These are phyloP conservation scores for Lophium mytilinum DNA, from an alignment of 495 filamentous ascomycete species.

Conservation along the genomic window DNA sequence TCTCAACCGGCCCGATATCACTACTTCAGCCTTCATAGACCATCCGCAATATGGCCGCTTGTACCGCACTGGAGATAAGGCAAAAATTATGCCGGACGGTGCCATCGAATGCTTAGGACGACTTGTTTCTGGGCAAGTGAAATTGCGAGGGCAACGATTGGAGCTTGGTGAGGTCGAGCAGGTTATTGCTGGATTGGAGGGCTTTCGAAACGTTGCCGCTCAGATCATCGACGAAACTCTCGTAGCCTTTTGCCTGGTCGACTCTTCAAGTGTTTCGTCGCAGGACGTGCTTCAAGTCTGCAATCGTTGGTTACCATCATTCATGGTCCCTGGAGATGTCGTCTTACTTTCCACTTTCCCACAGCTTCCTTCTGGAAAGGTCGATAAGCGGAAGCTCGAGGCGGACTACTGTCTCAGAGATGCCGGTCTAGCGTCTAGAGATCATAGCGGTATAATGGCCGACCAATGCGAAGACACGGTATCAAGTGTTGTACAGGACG, in stretches of 20 bases:
- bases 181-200: constrained; percentile 47
- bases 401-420: constrained; percentile 38
- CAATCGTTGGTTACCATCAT: constrained; percentile 60
- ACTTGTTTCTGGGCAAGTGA: constrained; percentile 69
- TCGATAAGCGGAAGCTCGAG: constrained; percentile 59
- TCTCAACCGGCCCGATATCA: constrained; percentile 74
- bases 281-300: constrained; percentile 49
- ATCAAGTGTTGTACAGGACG: constrained; percentile 39
- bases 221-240: constrained; percentile 52
- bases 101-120: constrained; percentile 75
- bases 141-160: constrained; percentile 71
- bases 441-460: no score
- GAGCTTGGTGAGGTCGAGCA: constrained; percentile 81
- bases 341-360: constrained; percentile 54
- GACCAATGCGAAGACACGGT: constrained; percentile 30
- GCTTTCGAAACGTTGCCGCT: constrained; percentile 48
- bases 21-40: constrained; percentile 57
- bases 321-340: constrained; percentile 70
- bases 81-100: constrained; percentile 57
- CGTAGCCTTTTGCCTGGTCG: constrained; percentile 57
- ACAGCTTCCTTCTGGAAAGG: constrained; percentile 67
- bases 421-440: no score
- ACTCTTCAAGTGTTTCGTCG: constrained; percentile 26
- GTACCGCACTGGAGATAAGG: constrained; percentile 84
- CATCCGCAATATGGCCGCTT: constrained; percentile 47